Evolutionary conservation across 768 basidiomycete genomes (phyloP), one percentile per base, ranked within the genome.

Genomic region (Xerocomellus amylosporus): DNA sequence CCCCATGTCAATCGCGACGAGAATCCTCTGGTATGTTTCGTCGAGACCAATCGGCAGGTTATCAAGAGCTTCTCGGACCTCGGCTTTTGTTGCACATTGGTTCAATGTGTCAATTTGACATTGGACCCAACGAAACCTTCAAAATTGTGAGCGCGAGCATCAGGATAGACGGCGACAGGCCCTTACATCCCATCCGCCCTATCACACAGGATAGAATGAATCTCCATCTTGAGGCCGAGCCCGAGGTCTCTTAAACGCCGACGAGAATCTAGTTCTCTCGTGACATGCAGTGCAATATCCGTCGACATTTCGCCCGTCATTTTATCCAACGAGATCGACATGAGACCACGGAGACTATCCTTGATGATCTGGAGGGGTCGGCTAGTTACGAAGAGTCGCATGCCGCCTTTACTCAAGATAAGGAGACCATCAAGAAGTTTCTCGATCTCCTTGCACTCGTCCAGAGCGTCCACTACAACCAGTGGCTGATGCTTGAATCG

Each of bases 91-190:
- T 34, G 48, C 22, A 28, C 64, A 65, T 38, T 43, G 47, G 7
- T 51, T 45, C 5, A 66, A 30, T 0, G 53, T 39, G 39, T 65
- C 53, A 4, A 65, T 51, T 4, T 65, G 64, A 31, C 64, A 65
- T 5, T 66, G 50, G 3, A 61, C 58, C 64, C 64, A 65, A 0
- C 59, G 62, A 39, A 66, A 63, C 64, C 64, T 63, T 39, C 19
- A 5, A 15, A 39, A 19, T 1, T 0, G 3, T 8, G 17, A 45
- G 12, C 8, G 17, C 13, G 22, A 44, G n/a, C n/a, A n/a, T n/a
- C n/a, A n/a, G n/a, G n/a, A 47, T 37, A 51, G 13, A 43, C 4
- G 4, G 7, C 0, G 22, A 38, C 1, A 24, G 24, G 24, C 24
- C 24, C 24, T 24, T 24, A 24, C 24, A 24, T 24, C 2, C 24